phyloP scores from a whole-genome alignment of 2,329 filamentous ascomycete species.

The Hansfordia pulvinata region DNA sequence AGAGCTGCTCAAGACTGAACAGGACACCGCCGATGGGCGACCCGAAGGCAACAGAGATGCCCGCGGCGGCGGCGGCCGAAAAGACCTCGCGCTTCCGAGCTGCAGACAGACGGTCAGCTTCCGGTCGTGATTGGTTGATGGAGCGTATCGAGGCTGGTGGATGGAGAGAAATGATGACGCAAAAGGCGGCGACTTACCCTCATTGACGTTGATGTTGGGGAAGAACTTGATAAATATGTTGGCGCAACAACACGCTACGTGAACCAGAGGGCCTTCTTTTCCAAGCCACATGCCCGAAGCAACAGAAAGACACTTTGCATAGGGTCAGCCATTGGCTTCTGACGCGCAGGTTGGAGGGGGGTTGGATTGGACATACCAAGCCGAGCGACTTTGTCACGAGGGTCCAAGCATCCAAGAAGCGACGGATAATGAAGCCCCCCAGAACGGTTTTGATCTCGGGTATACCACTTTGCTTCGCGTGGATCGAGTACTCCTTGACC shows the following conservation, averaged over 20 bases:
- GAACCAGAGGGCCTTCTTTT: conserved; percentile 89
- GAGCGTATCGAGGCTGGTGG: too few species aligned
- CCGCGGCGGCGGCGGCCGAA: conserved; percentile 81
- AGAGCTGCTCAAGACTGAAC: conserved; percentile 93
- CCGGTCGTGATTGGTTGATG: too few species aligned
- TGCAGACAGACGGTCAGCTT: conserved; percentile 22
- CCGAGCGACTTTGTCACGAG: conserved; percentile 81
- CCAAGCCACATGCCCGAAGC: conserved; percentile 93
- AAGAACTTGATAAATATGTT: conserved; percentile 91
- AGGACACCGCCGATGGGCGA: conserved; percentile 88
- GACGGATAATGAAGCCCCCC: conserved; percentile 82
- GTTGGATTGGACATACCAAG: conserved; percentile 39
- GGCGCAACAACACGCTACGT: conserved; percentile 93
- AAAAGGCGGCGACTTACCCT: conserved; percentile 39
- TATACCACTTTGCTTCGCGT: conserved; percentile 91
- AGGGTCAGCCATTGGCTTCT: conserved; percentile 12
- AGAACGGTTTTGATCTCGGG: conserved; percentile 95
- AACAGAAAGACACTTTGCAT: conserved; percentile 72
- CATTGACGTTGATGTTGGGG: conserved; percentile 66
- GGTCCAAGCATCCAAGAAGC: conserved; percentile 81
- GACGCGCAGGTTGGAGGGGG: neutral
- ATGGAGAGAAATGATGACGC: neutral
- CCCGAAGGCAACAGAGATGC: conserved; percentile 88
- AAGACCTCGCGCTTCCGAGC: conserved; percentile 87
- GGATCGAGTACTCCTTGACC: conserved; percentile 71